Evolutionary conservation across 257 asterid genomes (phyloP).

Genomic region (Salvia rosmarinus): DNA sequence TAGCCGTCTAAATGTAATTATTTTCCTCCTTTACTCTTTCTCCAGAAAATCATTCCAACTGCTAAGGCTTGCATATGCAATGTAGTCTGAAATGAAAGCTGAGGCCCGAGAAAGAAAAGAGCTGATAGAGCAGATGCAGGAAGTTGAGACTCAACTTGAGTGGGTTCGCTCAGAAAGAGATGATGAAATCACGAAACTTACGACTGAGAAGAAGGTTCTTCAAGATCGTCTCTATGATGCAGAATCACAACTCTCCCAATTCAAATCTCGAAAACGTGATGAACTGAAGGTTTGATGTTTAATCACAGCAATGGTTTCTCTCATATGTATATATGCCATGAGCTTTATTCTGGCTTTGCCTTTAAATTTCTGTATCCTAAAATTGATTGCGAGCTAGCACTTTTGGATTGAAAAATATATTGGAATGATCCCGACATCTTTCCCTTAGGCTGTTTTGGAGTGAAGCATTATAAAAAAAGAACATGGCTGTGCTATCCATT

Average conservation of each 20-base stretch:
- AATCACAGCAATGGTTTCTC: too few species aligned
- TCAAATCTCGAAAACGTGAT: constrained; percentile 27
- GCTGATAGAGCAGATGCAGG: constrained; percentile 81
- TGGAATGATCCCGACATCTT: background rate
- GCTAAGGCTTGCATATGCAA: too few species aligned
- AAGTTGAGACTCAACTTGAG: constrained; percentile 86
- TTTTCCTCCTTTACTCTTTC: constrained; percentile 24
- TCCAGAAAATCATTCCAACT: constrained; percentile 26
- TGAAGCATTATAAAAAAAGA: background rate
- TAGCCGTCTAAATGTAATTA: constrained; percentile 79
- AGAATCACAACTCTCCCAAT: constrained; percentile 42
- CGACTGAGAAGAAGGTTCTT: constrained; percentile 34
- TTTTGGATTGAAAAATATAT: background rate
- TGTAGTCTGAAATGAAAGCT: constrained; percentile 82
- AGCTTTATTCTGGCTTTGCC: too few species aligned
- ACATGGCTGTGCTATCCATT: background rate
- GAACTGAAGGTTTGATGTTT: constrained; percentile 40
- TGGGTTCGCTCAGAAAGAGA: constrained; percentile 95
- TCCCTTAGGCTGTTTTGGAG: background rate
- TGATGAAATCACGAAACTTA: constrained; percentile 77
- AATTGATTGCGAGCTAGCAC: background rate
- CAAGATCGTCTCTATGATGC: constrained; percentile 62
- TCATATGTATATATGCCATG: constrained; percentile 15
- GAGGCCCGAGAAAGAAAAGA: constrained; percentile 92
- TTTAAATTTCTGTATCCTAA: too few species aligned